Evolutionary conservation across 2,329 filamentous ascomycete genomes (phyloP).

Genomic region (Aureobasidium sp.): DNA sequence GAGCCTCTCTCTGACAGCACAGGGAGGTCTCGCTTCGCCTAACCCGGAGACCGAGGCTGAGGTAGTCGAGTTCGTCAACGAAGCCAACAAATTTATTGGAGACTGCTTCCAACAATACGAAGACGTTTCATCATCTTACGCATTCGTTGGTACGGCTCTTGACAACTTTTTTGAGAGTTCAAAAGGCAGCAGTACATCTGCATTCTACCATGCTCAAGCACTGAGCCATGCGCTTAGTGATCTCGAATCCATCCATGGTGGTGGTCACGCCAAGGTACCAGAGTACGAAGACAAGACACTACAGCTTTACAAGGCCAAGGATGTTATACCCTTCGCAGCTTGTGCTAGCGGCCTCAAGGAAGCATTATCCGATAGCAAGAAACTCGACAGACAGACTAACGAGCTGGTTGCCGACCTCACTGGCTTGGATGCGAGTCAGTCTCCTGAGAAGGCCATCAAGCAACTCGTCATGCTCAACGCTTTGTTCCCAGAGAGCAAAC

Average conservation of each 20-base stretch:
- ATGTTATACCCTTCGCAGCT: conserved; percentile 52
- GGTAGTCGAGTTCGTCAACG: conserved; percentile 56
- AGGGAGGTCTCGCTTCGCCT: conserved; percentile 54
- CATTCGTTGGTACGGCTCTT: conserved; percentile 33
- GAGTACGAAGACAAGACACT: conserved; percentile 41
- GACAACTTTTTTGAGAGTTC: conserved; percentile 27
- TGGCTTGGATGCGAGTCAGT: conserved; percentile 51
- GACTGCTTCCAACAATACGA: conserved; percentile 21
- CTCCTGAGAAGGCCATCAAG: conserved; percentile 40
- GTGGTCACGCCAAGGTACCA: conserved; percentile 38
- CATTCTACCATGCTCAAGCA: conserved; percentile 50
- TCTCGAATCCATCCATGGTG: conserved; percentile 47
- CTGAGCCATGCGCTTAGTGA: conserved; percentile 42
- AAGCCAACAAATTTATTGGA: conserved; percentile 43
- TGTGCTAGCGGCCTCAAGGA: conserved; percentile 55
- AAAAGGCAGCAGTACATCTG: conserved; percentile 20
- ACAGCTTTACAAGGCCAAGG: conserved; percentile 37
- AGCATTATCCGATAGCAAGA: conserved; percentile 51
- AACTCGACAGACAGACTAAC: conserved; percentile 61
- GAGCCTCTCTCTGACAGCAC: conserved; percentile 62
- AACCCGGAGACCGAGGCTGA: conserved; percentile 46
- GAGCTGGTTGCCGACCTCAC: conserved; percentile 68
- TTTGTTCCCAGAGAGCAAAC: conserved; percentile 55
- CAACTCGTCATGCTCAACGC: conserved; percentile 62
- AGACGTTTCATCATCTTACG: conserved; percentile 9